phyloP scores from a whole-genome alignment of 306 rosid genomes.

The Cicer chorassanicum region DNA sequence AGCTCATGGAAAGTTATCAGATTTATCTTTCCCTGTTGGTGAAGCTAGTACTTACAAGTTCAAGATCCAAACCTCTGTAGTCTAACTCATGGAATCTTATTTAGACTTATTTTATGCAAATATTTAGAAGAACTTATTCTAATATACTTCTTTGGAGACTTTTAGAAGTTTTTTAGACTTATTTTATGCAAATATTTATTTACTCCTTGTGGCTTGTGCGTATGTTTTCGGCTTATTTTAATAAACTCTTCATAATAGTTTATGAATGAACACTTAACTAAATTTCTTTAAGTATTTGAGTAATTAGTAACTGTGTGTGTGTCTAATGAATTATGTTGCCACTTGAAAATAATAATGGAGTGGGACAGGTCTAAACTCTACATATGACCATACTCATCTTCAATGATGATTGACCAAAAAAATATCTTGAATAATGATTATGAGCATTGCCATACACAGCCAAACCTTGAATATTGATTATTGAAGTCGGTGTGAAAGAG shows the following conservation, averaged over 20 bases:
- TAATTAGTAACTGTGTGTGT: no score
- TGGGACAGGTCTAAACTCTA: background rate
- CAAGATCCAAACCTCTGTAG: slow-evolving; percentile 46
- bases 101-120: no score
- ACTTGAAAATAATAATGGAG: background rate
- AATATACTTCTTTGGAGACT: no score
- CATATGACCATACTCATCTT: background rate
- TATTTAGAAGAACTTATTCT: no score
- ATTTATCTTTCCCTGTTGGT: slow-evolving; percentile 61
- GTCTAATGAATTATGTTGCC: background rate
- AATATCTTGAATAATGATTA: background rate
- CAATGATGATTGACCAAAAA: background rate
- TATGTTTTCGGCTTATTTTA: background rate
- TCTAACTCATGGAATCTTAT: background rate
- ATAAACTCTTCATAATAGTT: background rate
- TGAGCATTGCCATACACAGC: background rate
- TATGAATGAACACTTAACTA: background rate
- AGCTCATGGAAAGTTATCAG: slow-evolving; percentile 64
- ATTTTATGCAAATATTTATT: background rate
- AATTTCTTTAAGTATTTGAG: background rate
- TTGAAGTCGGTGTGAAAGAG: slow-evolving; percentile 19
- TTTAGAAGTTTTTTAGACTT: background rate
- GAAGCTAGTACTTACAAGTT: slow-evolving; percentile 70
- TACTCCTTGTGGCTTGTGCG: background rate
- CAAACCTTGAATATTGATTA: background rate